Conservation (phyloP, 371 early-diverging fungal genomes). For the Mortierella sp. region DNA sequence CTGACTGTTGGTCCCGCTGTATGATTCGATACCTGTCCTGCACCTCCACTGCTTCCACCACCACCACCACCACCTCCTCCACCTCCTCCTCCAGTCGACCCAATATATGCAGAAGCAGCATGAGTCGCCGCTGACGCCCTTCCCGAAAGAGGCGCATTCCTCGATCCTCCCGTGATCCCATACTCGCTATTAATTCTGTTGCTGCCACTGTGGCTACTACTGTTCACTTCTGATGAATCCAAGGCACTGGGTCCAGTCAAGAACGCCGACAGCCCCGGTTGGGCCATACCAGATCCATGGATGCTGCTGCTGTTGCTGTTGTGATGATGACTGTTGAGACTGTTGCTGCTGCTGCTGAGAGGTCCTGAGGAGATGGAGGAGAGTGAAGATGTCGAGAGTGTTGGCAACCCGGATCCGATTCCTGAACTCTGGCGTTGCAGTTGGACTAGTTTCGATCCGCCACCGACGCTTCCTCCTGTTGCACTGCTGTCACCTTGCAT, state of each 20-base stretch:
- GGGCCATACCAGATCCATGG: conserved; percentile 20
- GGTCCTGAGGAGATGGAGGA: conserved; percentile 17
- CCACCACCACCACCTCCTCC: neutral
- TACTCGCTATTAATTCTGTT: conserved; percentile 2
- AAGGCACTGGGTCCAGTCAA: conserved; percentile 27
- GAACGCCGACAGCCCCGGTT: conserved; percentile 46
- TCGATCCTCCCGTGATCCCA: neutral
- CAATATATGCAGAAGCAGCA: neutral
- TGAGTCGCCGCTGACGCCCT: neutral
- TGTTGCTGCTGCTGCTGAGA: conserved; percentile 27
- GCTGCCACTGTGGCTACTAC: conserved; percentile 5
- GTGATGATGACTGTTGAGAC: neutral
- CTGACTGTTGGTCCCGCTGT: neutral
- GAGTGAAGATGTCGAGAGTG: conserved; percentile 1
- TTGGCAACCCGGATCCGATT: conserved; percentile 11
- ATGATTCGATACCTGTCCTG: neutral
- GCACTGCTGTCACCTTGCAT: conserved; percentile 11
- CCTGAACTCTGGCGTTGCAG: conserved; percentile 27
- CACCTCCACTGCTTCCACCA: neutral
- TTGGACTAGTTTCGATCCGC: conserved; percentile 27
- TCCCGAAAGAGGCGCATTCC: neutral
- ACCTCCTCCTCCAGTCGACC: neutral
- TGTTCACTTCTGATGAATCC: conserved; percentile 13
- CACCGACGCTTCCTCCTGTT: conserved; percentile 7
- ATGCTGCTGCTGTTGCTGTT: neutral